phyloP scores from a whole-genome alignment of 2,329 filamentous ascomycete species.

The Cercospora sojina region DNA sequence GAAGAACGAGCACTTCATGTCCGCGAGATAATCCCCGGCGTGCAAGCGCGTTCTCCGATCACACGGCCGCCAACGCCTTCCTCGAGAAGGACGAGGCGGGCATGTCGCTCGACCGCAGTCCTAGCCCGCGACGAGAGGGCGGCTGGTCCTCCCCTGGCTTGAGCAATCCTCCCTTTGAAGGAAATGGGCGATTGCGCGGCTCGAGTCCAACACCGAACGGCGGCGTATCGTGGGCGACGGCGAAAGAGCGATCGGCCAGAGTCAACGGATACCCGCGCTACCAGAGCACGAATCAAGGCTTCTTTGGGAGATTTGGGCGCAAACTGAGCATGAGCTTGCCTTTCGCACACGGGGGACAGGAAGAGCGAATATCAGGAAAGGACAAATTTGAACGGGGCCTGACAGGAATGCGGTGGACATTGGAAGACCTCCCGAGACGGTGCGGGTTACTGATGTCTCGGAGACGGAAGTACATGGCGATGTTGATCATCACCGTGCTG shows the following conservation, averaged over 20 bases:
- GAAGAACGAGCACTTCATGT: conserved; percentile 19
- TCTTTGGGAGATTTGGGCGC: conserved; percentile 82
- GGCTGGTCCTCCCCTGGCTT: conserved; percentile 83
- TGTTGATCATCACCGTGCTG: conserved; percentile 29
- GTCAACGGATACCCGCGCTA: conserved; percentile 71
- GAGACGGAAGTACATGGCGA: conserved; percentile 33
- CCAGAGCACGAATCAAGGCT: conserved; percentile 77
- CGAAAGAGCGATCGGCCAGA: conserved; percentile 72
- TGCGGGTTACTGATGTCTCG: conserved; percentile 33
- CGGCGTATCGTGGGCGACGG: conserved; percentile 75
- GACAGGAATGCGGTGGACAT: conserved; percentile 11
- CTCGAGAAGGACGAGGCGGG: conserved; percentile 28
- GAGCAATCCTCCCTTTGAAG: conserved; percentile 57
- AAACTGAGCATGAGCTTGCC: conserved; percentile 74
- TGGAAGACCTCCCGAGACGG: conserved; percentile 29
- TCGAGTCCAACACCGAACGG: conserved; percentile 54
- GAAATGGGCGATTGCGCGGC: conserved; percentile 61
- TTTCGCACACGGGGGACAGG: conserved; percentile 57
- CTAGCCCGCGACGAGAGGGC: conserved; percentile 78
- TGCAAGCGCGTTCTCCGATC: conserved; percentile 10
- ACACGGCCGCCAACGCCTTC: conserved; percentile 12
- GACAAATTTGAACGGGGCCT: conserved; percentile 66
- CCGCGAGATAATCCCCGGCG: conserved; percentile 6
- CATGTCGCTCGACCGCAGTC: conserved; percentile 86
- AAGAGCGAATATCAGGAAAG: conserved; percentile 64